A percentile compares a stretch with the other conserved stretches of the same genome.
Conservation (phyloP, 192 early-diverging fungal genomes). For the Coemansia sp. region DNA sequence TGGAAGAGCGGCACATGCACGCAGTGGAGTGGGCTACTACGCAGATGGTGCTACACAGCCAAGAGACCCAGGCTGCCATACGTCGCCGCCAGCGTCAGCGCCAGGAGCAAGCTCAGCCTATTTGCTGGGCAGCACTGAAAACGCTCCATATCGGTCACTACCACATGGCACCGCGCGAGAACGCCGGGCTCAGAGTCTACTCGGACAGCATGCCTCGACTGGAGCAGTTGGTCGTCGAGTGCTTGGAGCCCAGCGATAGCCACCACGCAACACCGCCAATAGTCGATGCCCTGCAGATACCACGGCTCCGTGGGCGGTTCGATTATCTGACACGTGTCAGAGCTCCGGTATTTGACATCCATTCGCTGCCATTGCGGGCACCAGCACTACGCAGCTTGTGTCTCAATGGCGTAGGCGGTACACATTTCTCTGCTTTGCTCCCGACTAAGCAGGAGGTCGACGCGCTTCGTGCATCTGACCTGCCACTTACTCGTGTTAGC, state of each 20-base stretch:
- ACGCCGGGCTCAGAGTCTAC: constrained; percentile 13
- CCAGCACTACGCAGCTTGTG: constrained; percentile 19
- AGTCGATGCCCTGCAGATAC: constrained; percentile 16
- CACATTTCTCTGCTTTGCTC: constrained; percentile 8
- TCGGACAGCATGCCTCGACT: constrained; percentile 20
- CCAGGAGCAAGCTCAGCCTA: not conserved
- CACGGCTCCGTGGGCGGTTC: constrained; percentile 19
- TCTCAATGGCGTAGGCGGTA: constrained; percentile 13
- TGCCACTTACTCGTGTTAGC: constrained; percentile 9
- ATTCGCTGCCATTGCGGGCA: constrained; percentile 5
- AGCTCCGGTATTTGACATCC: constrained; percentile 26
- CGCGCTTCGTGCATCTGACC: constrained; percentile 10
- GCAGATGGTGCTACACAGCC: constrained; percentile 17
- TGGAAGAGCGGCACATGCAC: constrained; percentile 21
- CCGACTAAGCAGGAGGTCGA: constrained; percentile 15
- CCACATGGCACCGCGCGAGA: constrained; percentile 26
- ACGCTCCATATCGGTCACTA: constrained; percentile 14
- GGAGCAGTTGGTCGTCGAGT: constrained; percentile 4
- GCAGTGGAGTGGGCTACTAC: constrained; percentile 17
- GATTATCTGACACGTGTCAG: constrained; percentile 8
- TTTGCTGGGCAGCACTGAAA: constrained; percentile 8
- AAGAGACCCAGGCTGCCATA: constrained; percentile 2
- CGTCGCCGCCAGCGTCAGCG: not conserved
- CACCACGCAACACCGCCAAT: constrained; percentile 12
- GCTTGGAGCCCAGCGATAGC: constrained; percentile 30